These are phyloP conservation scores for Chrysopogon serrulatus DNA, from an alignment of 176 grass and related monocot genomes.

Conservation along the genomic window DNA sequence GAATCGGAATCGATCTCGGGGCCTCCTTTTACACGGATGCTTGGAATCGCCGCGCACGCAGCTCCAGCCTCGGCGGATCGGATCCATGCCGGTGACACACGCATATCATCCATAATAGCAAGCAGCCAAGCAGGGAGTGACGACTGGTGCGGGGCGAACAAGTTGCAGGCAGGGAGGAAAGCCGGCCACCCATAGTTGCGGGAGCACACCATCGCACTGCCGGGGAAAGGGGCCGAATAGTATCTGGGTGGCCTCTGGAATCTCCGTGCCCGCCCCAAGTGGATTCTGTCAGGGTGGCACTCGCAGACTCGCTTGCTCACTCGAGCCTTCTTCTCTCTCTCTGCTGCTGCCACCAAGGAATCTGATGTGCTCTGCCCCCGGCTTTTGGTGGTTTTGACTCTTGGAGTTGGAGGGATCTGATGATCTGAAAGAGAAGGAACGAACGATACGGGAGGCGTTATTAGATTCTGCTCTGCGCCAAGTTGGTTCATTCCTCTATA, in stretches of 20 bases:
- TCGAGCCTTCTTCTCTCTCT: neutral
- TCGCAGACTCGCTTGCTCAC: no score
- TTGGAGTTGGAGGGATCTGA: no score
- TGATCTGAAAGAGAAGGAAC: neutral
- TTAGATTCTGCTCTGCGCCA: slow-evolving; percentile 34
- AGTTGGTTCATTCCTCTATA: neutral
- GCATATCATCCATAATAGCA: neutral
- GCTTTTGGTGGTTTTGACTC: slow-evolving; percentile 36
- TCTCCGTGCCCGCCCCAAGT: slow-evolving; percentile 23
- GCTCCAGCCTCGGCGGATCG: slow-evolving; percentile 1
- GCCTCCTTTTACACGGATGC: neutral
- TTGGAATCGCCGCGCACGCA: neutral
- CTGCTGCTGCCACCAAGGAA: neutral
- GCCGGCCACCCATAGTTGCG: slow-evolving; percentile 47
- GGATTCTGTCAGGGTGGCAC: slow-evolving; percentile 43
- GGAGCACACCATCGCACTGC: slow-evolving; percentile 35
- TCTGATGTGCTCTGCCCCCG: neutral
- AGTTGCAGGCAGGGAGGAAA: slow-evolving; percentile 8
- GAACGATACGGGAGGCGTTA: neutral
- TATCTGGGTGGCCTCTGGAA: slow-evolving; percentile 46
- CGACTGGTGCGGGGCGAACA: slow-evolving; percentile 13
- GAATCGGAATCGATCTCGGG: neutral
- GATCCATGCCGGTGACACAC: neutral
- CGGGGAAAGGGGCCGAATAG: neutral
- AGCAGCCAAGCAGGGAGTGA: neutral